Conservation (phyloP, 495 filamentous ascomycete species). For the Amorphotheca resinae region DNA sequence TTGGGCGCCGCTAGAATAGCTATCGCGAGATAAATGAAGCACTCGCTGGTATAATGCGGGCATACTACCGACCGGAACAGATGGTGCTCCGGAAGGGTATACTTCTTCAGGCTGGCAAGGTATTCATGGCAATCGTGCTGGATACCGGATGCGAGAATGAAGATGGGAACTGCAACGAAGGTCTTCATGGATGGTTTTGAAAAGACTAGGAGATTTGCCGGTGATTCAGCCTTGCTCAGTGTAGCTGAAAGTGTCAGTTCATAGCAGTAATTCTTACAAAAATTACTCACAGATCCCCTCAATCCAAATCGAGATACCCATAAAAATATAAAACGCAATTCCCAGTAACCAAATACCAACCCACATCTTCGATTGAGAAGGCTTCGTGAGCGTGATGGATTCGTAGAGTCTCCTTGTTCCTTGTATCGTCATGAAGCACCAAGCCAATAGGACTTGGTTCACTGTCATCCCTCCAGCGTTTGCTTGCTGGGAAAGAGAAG, state of each 20-base stretch:
- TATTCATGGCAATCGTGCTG: conserved; percentile 76
- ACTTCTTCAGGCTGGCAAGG: conserved; percentile 70
- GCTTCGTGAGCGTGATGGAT: conserved; percentile 46
- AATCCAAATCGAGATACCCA: conserved; percentile 70
- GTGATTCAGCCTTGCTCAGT: not conserved
- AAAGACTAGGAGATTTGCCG: conserved; percentile 22
- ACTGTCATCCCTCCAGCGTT: conserved; percentile 39
- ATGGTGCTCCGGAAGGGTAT: conserved; percentile 57
- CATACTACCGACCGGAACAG: conserved; percentile 60
- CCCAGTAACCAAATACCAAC: conserved; percentile 74
- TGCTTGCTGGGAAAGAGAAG: conserved; percentile 20
- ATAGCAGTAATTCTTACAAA: not conserved
- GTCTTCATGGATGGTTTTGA: conserved; percentile 37
- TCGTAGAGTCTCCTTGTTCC: conserved; percentile 65
- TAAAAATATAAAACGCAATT: conserved; percentile 59
- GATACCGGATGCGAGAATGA: conserved; percentile 59
- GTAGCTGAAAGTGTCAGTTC: conserved; percentile 7
- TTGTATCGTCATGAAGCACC: conserved; percentile 62
- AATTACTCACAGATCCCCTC: conserved; percentile 57
- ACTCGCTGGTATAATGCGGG: conserved; percentile 90
- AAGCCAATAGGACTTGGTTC: conserved; percentile 53
- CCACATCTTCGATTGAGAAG: conserved; percentile 61
- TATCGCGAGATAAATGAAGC: conserved; percentile 69
- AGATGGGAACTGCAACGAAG: conserved; percentile 47
- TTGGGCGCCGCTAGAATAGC: conserved; percentile 60